Evolutionary conservation across 345 rosid genomes (phyloP).

Genomic region (Linum usitatissimum): DNA sequence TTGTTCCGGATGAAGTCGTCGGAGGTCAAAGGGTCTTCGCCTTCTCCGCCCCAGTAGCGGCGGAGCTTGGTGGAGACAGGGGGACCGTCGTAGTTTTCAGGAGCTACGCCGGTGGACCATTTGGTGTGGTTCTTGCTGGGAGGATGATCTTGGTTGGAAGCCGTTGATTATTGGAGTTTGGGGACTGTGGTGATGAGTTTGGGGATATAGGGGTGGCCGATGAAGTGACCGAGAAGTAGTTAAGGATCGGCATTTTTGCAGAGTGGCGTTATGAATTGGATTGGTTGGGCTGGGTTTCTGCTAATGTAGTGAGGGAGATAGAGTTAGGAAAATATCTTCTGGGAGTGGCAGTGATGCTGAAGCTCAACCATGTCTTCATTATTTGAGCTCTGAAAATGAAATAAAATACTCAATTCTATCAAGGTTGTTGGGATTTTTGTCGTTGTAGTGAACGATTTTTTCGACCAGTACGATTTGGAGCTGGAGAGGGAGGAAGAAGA

Average conservation of each 20-base stretch:
- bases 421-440: no score
- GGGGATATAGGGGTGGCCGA: constrained; percentile 42
- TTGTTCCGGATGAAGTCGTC: constrained; percentile 87
- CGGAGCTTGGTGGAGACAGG: constrained; percentile 63
- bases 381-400: no score
- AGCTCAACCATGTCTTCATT: no score
- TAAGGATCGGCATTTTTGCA: constrained; percentile 42
- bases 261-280: no score
- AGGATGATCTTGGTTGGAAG: constrained; percentile 53
- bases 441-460: no score
- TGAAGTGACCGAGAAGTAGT: constrained; percentile 45
- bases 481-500: no score
- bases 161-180: constrained; percentile 20
- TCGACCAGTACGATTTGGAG: no score
- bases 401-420: no score
- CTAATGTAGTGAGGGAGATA: no score
- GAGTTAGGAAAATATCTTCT: no score
- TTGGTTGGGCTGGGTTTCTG: no score
- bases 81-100: constrained; percentile 88
- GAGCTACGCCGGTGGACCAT: constrained; percentile 92
- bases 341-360: no score
- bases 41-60: constrained; percentile 84
- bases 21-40: constrained; percentile 75
- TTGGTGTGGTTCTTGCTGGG: constrained; percentile 66
- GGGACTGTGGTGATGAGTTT: constrained; percentile 26